phyloP scores from a whole-genome alignment of 2,329 filamentous ascomycete species.

The Aureobasidium sp. region DNA sequence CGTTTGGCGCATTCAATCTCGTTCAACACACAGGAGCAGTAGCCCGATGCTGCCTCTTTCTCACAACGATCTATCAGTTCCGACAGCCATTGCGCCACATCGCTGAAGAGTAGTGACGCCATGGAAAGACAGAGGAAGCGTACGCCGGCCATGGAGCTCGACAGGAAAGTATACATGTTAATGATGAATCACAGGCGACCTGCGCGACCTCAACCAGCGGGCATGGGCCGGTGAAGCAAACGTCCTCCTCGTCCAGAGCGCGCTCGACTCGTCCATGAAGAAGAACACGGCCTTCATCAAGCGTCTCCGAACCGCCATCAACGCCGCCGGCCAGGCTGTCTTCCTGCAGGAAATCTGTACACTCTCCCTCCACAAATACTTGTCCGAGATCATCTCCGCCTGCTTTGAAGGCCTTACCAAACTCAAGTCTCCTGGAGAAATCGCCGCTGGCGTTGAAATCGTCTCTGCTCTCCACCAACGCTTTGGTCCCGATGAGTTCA shows the following conservation, averaged over 20 bases:
- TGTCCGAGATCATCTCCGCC: slow-evolving; percentile 92
- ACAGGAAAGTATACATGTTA: slow-evolving; percentile 8
- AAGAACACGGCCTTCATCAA: slow-evolving; percentile 99
- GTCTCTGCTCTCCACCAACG: slow-evolving; percentile 93
- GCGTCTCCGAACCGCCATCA: slow-evolving; percentile 83
- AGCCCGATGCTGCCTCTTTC: slow-evolving; percentile 8
- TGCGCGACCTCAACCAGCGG: slow-evolving; percentile 79
- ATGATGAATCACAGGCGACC: slow-evolving; percentile 57
- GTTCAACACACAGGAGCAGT: neutral
- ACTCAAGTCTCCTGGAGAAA: slow-evolving; percentile 84
- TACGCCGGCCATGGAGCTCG: slow-evolving; percentile 22
- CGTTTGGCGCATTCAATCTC: neutral
- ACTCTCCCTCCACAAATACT: slow-evolving; percentile 88
- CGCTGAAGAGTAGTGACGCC: slow-evolving; percentile 19
- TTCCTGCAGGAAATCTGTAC: slow-evolving; percentile 87
- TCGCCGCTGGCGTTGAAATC: slow-evolving; percentile 85
- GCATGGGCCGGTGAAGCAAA: slow-evolving; percentile 88
- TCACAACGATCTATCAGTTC: neutral
- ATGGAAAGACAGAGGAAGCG: slow-evolving; percentile 48
- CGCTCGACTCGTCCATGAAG: slow-evolving; percentile 89
- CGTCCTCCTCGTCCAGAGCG: slow-evolving; percentile 67
- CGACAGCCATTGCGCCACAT: neutral
- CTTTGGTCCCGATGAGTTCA: slow-evolving; percentile 86
- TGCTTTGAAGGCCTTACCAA: slow-evolving; percentile 91
- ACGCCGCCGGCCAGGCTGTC: slow-evolving; percentile 67